phyloP scores from a whole-genome alignment of 2,329 filamentous ascomycete species.

The Fusarium armeniacum region DNA sequence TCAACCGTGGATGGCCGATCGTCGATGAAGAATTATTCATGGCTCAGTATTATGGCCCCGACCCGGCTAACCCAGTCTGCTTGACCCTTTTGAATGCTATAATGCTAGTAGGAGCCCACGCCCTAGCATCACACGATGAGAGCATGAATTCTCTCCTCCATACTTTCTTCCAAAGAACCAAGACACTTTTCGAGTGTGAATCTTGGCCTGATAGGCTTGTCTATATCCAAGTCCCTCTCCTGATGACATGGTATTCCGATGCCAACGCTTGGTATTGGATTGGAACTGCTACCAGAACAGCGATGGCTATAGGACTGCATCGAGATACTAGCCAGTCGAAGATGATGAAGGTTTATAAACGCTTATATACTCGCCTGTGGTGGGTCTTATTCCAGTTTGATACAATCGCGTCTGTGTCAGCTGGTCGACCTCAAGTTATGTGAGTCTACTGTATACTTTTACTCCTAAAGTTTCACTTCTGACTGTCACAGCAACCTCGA shows the following conservation, averaged over 20 bases:
- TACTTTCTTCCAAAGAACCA: conserved; percentile 12
- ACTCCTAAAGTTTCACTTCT: background rate
- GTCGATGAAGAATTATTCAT: conserved; percentile 25
- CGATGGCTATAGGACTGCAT: conserved; percentile 22
- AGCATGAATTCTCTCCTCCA: background rate
- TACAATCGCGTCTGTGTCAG: conserved; percentile 15
- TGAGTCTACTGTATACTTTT: too few species aligned
- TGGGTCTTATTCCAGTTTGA: conserved; percentile 27
- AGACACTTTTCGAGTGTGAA: conserved; percentile 4
- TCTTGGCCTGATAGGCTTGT: conserved; percentile 17
- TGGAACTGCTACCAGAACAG: conserved; percentile 17
- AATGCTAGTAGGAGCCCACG: conserved; percentile 20
- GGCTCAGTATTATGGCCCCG: conserved; percentile 3
- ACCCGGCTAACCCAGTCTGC: conserved; percentile 2
- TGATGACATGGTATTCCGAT: conserved; percentile 25
- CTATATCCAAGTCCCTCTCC: conserved; percentile 1
- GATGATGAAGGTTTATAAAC: conserved; percentile 19
- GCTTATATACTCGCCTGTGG: conserved; percentile 14
- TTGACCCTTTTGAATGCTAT: conserved; percentile 20
- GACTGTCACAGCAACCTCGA: background rate
- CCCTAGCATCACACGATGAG: conserved; percentile 5
- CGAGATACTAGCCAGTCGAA: conserved; percentile 14
- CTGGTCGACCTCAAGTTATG: conserved; percentile 22
- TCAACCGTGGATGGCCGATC: conserved; percentile 21
- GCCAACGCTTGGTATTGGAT: conserved; percentile 28